A percentile compares a stretch with the other conserved stretches of the same genome.
Evolutionary conservation across 148 eudicot species (phyloP).

Genomic region (Tetragonia tetragonoides): DNA sequence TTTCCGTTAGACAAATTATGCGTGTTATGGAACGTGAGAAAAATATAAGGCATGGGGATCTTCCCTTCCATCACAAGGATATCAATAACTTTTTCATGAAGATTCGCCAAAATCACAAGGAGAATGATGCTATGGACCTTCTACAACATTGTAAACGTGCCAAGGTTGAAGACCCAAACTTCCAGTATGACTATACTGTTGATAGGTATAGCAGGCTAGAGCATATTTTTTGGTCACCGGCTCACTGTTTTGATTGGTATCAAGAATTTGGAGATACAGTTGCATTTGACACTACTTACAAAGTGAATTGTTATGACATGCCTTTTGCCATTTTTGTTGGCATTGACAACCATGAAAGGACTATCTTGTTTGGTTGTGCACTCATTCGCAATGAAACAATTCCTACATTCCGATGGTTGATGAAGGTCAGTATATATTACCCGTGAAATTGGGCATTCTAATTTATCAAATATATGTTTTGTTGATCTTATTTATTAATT

Average conservation of each 20-base stretch:
- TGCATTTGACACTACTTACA: not conserved
- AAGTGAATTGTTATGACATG: conserved; percentile 10
- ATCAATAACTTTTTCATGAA: not conserved
- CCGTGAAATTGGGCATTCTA: too few relatives aligned
- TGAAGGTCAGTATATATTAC: too few relatives aligned
- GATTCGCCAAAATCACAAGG: not conserved
- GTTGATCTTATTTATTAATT: not conserved
- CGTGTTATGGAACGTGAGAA: conserved; percentile 24
- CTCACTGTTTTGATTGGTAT: not conserved
- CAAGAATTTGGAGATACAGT: not conserved
- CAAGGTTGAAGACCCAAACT: not conserved
- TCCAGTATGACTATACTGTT: not conserved
- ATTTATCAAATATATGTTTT: not conserved
- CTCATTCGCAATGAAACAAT: conserved; percentile 1
- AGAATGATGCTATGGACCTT: conserved; percentile 9
- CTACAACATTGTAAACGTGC: too few relatives aligned
- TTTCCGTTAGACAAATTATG: conserved; percentile 12
- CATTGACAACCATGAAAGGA: conserved; percentile 2
- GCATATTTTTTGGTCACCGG: conserved; percentile 3
- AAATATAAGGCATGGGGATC: conserved; percentile 5
- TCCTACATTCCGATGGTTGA: not conserved
- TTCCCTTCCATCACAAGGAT: conserved; percentile 7
- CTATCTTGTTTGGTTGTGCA: conserved; percentile 9
- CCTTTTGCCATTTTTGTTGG: conserved; percentile 8
- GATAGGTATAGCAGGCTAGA: not conserved